A percentile compares a stretch with the other conserved stretches of the same genome.
Evolutionary conservation across 495 filamentous ascomycete genomes (phyloP).

Genomic region (Penicillium coprophilum): DNA sequence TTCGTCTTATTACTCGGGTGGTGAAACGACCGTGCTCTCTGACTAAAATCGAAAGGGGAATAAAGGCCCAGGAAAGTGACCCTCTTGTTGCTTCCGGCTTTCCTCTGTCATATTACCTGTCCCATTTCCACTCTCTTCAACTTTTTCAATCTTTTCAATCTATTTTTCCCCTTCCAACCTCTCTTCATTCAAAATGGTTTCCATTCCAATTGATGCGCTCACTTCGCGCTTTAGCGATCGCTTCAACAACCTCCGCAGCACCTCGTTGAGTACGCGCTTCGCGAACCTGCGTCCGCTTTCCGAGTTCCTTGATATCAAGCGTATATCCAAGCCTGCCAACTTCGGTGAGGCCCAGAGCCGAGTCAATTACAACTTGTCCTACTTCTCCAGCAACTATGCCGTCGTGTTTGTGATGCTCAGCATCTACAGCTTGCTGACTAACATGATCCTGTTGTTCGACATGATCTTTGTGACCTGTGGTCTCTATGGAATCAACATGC

Average conservation of each 20-base stretch:
- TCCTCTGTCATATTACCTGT: slow-evolving; percentile 6
- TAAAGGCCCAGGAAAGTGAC: slow-evolving; percentile 14
- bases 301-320: slow-evolving; percentile 95
- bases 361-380: slow-evolving; percentile 93
- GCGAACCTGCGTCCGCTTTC: slow-evolving; percentile 87
- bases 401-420: slow-evolving; percentile 89
- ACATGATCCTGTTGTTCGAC: slow-evolving; percentile 79
- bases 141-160: slow-evolving; percentile 5
- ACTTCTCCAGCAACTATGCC: slow-evolving; percentile 99
- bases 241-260: slow-evolving; percentile 74
- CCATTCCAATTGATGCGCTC: slow-evolving; percentile 85
- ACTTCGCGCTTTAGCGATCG: slow-evolving; percentile 80
- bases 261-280: slow-evolving; percentile 77
- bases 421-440: slow-evolving; percentile 92
- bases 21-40: slow-evolving; percentile 4
- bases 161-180: slow-evolving; percentile 6
- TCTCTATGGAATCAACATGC: slow-evolving; percentile 85
- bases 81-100: slow-evolving; percentile 6
- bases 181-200: slow-evolving; percentile 64
- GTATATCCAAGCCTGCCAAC: slow-evolving; percentile 87
- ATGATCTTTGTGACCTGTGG: slow-evolving; percentile 82
- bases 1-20: background rate
- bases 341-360: slow-evolving; percentile 90
- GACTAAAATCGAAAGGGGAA: slow-evolving; percentile 27
- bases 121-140: slow-evolving; percentile 4